These are phyloP conservation scores for Sporodiniella umbellata DNA, from an alignment of 371 early-diverging fungal species.

Conservation along the genomic window DNA sequence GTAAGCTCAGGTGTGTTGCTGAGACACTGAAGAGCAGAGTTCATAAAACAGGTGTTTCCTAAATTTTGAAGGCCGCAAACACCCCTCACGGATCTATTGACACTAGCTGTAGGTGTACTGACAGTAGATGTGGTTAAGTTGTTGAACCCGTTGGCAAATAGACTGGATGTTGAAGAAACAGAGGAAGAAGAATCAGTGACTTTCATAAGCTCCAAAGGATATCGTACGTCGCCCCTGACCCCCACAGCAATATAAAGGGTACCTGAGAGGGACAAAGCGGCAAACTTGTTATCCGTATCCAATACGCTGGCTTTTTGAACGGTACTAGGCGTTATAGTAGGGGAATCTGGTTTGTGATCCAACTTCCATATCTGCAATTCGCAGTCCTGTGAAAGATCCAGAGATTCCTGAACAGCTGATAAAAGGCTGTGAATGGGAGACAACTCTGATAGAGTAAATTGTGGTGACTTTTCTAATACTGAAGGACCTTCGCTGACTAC, in stretches of 20 bases:
- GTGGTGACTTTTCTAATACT: not conserved
- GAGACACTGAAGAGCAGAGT: constrained; percentile 79
- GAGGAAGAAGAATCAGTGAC: constrained; percentile 8
- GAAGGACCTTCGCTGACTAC: constrained; percentile 1
- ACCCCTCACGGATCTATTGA: constrained; percentile 29
- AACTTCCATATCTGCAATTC: constrained; percentile 19
- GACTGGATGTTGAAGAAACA: constrained; percentile 19
- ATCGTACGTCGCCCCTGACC: constrained; percentile 3
- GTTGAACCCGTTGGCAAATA: constrained; percentile 21
- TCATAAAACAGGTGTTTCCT: constrained; percentile 93
- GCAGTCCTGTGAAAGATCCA: constrained; percentile 8
- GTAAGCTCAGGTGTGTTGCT: constrained; percentile 65
- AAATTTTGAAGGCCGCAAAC: constrained; percentile 71
- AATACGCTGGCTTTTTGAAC: not conserved
- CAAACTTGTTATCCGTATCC: not conserved
- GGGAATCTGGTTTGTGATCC: constrained; percentile 2
- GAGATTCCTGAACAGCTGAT: constrained; percentile 5
- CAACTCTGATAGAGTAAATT: constrained; percentile 10
- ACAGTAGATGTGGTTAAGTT: constrained; percentile 17
- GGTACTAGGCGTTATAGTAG: constrained; percentile 1
- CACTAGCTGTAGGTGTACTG: constrained; percentile 10
- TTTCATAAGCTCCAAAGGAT: constrained; percentile 13
- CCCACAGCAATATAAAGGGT: constrained; percentile 7
- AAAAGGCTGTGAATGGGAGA: constrained; percentile 1
- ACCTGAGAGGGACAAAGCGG: not conserved